Evolutionary conservation across 202 grass and related monocot genomes (phyloP).

Genomic region (Cymbopogon flexuosus): DNA sequence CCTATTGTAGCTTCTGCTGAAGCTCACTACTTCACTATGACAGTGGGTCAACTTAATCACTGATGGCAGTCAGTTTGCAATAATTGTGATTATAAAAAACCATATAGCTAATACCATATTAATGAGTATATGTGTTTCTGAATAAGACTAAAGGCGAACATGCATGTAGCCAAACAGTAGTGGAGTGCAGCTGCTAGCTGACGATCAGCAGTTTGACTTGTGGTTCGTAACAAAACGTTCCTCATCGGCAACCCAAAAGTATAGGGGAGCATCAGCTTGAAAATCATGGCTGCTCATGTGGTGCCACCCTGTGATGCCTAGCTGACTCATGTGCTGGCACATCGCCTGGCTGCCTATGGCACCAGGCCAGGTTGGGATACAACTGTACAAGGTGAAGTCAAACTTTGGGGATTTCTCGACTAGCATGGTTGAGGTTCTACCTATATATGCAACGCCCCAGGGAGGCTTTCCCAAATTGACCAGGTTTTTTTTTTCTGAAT

Average conservation of each 20-base stretch:
- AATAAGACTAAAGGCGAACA: neutral
- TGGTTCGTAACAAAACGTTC: neutral
- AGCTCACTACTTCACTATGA: neutral
- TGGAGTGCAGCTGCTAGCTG: neutral
- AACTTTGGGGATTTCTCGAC: neutral
- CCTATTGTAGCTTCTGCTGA: neutral
- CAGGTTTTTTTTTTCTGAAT: neutral
- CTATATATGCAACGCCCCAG: neutral
- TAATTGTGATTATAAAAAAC: neutral
- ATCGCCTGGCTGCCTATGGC: neutral
- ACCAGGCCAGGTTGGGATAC: neutral
- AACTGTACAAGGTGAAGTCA: neutral
- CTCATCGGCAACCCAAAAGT: neutral
- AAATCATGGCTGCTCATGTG: neutral
- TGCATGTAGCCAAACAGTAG: neutral
- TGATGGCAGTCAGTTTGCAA: slow-evolving; percentile 11
- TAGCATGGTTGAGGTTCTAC: neutral
- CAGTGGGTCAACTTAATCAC: neutral
- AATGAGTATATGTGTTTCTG: neutral
- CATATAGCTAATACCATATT: neutral
- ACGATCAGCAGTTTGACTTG: neutral
- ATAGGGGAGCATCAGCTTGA: neutral
- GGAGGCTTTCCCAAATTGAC: neutral
- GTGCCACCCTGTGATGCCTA: neutral
- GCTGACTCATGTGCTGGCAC: neutral